Conservation (phyloP, 2,329 filamentous ascomycete species). For the Exophiala spinifera region DNA sequence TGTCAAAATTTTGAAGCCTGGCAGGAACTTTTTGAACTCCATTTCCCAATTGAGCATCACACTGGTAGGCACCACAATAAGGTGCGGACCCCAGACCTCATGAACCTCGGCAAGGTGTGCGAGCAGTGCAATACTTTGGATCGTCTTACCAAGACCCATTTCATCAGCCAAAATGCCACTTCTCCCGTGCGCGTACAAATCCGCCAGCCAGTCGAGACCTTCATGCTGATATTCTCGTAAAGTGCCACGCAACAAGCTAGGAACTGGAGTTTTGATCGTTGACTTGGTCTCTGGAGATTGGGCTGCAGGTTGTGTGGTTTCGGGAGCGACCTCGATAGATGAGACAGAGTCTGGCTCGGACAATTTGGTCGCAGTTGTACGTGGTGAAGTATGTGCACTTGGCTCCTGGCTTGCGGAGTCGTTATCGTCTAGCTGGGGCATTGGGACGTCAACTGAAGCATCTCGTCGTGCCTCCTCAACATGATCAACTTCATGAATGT, state of each 20-base stretch:
- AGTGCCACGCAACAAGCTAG: slow-evolving; percentile 79
- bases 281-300: slow-evolving; percentile 24
- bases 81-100: slow-evolving; percentile 90
- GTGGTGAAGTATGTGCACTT: slow-evolving; percentile 44
- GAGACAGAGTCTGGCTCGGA: slow-evolving; percentile 46
- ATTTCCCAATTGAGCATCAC: slow-evolving; percentile 99
- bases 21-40: slow-evolving; percentile 98
- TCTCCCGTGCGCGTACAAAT: slow-evolving; percentile 84
- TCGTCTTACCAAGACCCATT: slow-evolving; percentile 98
- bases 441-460: not conserved
- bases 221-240: slow-evolving; percentile 94
- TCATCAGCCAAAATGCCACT: slow-evolving; percentile 97
- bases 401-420: slow-evolving; percentile 18
- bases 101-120: slow-evolving; percentile 89
- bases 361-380: slow-evolving; percentile 43
- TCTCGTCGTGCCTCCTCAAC: slow-evolving; percentile 34
- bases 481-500: slow-evolving; percentile 15
- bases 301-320: slow-evolving; percentile 19
- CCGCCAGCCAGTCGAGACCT: slow-evolving; percentile 94
- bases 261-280: slow-evolving; percentile 40
- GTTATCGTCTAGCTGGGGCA: not conserved
- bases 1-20: slow-evolving; percentile 94
- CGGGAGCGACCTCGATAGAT: slow-evolving; percentile 37
- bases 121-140: slow-evolving; percentile 91
- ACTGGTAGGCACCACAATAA: slow-evolving; percentile 94